Conservation (phyloP, 805 yeast species). For the Candida glaebosa region DNA sequence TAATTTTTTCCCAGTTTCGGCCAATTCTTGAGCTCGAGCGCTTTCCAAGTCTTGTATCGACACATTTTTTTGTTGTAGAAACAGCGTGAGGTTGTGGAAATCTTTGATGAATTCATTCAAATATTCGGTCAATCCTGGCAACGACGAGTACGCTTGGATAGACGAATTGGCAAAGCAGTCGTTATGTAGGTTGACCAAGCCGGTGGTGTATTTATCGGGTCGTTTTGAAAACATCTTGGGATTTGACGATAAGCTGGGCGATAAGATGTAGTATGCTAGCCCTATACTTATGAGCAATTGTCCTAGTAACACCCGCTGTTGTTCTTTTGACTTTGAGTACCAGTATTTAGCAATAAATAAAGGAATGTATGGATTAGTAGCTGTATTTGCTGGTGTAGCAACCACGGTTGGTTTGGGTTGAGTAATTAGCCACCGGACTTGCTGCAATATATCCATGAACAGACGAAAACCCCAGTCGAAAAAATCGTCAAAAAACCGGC, state of each 20-base stretch:
- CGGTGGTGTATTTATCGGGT: slow-evolving; percentile 75
- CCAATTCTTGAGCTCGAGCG: slow-evolving; percentile 7
- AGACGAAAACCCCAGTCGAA: background rate
- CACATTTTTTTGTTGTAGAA: slow-evolving; percentile 17
- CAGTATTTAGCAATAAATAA: slow-evolving; percentile 7
- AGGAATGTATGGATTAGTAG: slow-evolving; percentile 5
- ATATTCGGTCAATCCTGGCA: slow-evolving; percentile 58
- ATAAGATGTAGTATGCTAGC: slow-evolving; percentile 13
- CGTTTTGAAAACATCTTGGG: slow-evolving; percentile 45
- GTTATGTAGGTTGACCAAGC: slow-evolving; percentile 74
- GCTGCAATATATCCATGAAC: slow-evolving; percentile 11
- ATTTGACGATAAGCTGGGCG: slow-evolving; percentile 9
- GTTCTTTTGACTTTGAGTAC: slow-evolving; percentile 7
- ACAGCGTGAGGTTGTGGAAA: slow-evolving; percentile 20
- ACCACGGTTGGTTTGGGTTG: slow-evolving; percentile 8
- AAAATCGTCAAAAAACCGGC: background rate
- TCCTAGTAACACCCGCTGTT: slow-evolving; percentile 12
- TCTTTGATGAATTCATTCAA: slow-evolving; percentile 40
- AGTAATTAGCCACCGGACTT: slow-evolving; percentile 12
- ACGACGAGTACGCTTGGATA: slow-evolving; percentile 70
- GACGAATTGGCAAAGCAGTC: slow-evolving; percentile 94
- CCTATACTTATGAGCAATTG: slow-evolving; percentile 10
- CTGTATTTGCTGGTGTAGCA: slow-evolving; percentile 1
- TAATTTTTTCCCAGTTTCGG: slow-evolving; percentile 5
- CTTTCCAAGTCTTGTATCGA: slow-evolving; percentile 12